Base-by-base conservation (phyloP, 495 filamentous ascomycete genomes). In the Hypoxylon lenormandii region DNA sequence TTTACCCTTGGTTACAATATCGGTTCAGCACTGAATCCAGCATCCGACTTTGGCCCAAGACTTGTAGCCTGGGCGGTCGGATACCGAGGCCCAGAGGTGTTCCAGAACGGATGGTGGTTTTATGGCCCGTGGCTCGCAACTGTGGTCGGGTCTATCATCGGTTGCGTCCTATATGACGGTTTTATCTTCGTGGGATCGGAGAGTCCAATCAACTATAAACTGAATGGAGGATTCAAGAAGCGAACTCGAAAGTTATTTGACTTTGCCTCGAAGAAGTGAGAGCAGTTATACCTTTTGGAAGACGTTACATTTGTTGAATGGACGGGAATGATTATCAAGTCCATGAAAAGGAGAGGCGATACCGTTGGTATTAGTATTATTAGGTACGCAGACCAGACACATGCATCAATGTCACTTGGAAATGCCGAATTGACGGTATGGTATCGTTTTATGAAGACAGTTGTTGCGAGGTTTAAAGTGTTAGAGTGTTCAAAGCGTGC, bases 111-210 rank as follows among this genome's bases (percentile, higher is more conserved):
- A 5, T 86, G 83, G 70, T 85, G 82, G 83, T 77, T 85, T 50
- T 85, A 83, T 66, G 81, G 84, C 4, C 82, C 82, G 3, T 84
- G 80, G 79, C 80, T 76, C 0, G 82, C 80, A 5, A 77, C 82
- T 2, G 28, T 85, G 8, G 65, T 72, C 13, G 85, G 85, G 1
- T 79, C 77, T 0, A 72, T 84, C 28, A 67, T 80, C 15, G 84
- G 84, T 4, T 82, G 72, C 3, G 80, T 77, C 49, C 38, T 86
- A 45, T 87, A 87, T 56, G 85, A 86, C 59, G 78, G 83, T 40
- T 78, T 85, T 45, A 80, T 86, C 46, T 87, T 85, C 54, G 82
- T 80, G 16, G 84, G 84, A 28, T 76, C 82, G 1, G 83, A 85
- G 73, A 83, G 80, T 13, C 83, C 83, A 2, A 78, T 85, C 42